Evolutionary conservation across 1,284 basidiomycete genomes (phyloP).

Genomic region (Termitomyces sp.): DNA sequence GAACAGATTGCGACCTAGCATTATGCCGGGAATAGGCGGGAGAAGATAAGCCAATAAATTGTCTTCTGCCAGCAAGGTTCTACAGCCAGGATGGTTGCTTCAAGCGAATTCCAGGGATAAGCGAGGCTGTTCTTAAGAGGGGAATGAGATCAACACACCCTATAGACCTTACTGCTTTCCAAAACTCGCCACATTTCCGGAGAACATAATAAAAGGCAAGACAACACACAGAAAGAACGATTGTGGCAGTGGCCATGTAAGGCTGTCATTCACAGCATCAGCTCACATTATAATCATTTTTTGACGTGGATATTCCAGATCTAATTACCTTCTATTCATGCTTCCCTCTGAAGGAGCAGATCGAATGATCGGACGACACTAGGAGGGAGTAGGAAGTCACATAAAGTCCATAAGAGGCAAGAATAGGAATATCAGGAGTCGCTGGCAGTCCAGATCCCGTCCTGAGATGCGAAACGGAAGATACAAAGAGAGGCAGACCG

Average conservation of each 20-base stretch:
- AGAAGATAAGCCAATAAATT: conserved; percentile 23
- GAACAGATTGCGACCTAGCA: conserved; percentile 26
- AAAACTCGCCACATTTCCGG: conserved; percentile 18
- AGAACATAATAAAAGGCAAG: conserved; percentile 13
- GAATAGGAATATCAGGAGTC: no score
- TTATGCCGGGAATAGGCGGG: conserved; percentile 24
- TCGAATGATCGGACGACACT: no score
- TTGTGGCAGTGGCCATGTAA: conserved; percentile 2
- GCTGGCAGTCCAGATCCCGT: no score
- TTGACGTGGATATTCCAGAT: no score
- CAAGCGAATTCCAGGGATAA: neutral
- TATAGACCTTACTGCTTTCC: conserved; percentile 20
- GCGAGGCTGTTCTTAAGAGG: neutral
- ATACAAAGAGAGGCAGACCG: no score
- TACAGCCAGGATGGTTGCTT: conserved; percentile 29
- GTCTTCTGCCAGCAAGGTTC: conserved; percentile 21
- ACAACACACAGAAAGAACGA: conserved; percentile 9
- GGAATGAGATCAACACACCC: conserved; percentile 17
- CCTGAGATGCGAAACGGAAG: no score
- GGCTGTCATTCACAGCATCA: neutral
- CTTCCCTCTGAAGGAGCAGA: no score
- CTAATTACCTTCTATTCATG: no score
- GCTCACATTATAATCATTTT: no score
- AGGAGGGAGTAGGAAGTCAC: no score
- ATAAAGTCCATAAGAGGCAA: no score